These are phyloP conservation scores for Solanum ossicruentum DNA, from an alignment of 257 asterid species.

Conservation along the genomic window DNA sequence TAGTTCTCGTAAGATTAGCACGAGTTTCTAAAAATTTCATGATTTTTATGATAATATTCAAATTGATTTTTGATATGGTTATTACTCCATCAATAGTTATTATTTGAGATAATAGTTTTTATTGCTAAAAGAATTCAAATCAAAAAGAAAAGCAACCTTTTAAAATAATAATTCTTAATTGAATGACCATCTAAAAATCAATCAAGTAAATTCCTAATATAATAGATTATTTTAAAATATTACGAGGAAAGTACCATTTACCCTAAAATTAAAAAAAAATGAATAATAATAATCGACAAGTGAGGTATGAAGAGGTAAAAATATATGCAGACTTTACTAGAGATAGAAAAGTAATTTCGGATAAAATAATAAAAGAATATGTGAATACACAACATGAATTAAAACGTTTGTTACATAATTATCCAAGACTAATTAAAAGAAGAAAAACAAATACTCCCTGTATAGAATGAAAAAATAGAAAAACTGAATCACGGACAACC, in stretches of 20 bases:
- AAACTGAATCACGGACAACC: background rate
- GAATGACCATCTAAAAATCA: background rate
- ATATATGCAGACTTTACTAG: too few species aligned
- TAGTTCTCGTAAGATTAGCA: background rate
- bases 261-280: background rate
- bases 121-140: background rate
- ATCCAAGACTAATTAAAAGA: background rate
- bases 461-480: background rate
- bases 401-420: background rate
- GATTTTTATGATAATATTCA: too few species aligned
- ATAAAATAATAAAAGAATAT: background rate
- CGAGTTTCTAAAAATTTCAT: too few species aligned
- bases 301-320: too few species aligned
- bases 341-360: too few species aligned
- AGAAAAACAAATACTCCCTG: background rate
- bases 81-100: too few species aligned
- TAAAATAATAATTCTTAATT: background rate
- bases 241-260: background rate
- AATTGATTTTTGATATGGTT: too few species aligned
- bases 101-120: too few species aligned
- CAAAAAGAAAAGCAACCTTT: background rate
- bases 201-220: background rate
- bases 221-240: background rate
- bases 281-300: too few species aligned
- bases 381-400: background rate